Evolutionary conservation across 1,284 basidiomycete genomes (phyloP), one percentile per base, ranked within the genome.

Genomic region (Spongispora temasekensis): DNA sequence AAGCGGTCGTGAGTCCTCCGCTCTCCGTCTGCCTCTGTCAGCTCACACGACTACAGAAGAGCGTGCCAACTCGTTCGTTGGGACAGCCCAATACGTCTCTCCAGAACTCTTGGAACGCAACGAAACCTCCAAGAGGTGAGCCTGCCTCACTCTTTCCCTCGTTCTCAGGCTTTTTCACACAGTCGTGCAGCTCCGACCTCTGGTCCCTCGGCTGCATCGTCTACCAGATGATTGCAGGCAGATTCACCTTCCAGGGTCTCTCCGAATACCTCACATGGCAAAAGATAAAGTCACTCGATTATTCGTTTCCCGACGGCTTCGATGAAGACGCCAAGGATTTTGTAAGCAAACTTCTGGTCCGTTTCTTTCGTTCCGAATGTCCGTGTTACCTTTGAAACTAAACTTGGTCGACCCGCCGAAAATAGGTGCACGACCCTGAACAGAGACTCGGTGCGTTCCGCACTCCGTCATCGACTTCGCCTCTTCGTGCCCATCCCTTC

Each of bases 171-270:
- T 10, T 5, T 48, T 55, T 48, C 46, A 30, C 12, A 28, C 7
- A 21, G n/a, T n/a, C n/a, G n/a, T 3, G 7, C 30, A 94, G 95
- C 60, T 93, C 94, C 53, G 97, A 99, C 76, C 84, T 97, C n/a
- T 99, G 97, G 97, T 94, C 96, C 19, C 80, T 98, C 19, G 97
- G 96, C 1, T 98, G 97, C 76, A 94, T 98, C 58, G 78, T 99
- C 35, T 98, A 92, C 78, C 97, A 98, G 75, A 96, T 98, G 89
- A 91, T 98, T 37, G 91, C 95, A 61, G 95, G 95, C 42, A 86
- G 85, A 59, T 95, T 95, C 61, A 93, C 96, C 4, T 99, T 99
- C 77, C 87, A 91, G 62, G 90, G 90, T 32, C 81, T 95, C 15
- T 89, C 90, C 2, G 92, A 96, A 59, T 94, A 95, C 65, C 84